Evolutionary conservation across 495 filamentous ascomycete species (phyloP).

Genomic region (Penicillium odoratum): DNA sequence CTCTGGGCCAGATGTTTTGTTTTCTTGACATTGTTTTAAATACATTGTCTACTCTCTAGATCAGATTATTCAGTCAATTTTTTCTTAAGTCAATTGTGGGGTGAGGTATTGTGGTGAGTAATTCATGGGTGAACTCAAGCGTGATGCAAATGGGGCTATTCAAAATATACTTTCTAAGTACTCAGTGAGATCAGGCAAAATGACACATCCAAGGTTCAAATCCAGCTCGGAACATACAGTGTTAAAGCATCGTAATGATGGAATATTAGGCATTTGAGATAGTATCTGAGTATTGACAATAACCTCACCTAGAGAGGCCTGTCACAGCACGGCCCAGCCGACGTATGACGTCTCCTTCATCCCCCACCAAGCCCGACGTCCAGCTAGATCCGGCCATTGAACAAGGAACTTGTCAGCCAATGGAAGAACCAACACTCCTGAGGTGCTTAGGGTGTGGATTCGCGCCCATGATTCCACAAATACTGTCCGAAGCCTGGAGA

Average conservation of each 20-base stretch:
- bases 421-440: slow-evolving; percentile 67
- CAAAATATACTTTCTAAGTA: too few species aligned
- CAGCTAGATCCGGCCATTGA: slow-evolving; percentile 65
- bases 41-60: too few species aligned
- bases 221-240: background rate
- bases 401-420: slow-evolving; percentile 72
- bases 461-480: slow-evolving; percentile 94
- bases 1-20: too few species aligned
- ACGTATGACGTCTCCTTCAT: slow-evolving; percentile 46
- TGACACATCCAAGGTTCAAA: background rate
- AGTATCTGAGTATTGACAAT: background rate
- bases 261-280: background rate
- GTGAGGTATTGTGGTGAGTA: too few species aligned
- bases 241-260: background rate
- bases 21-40: too few species aligned
- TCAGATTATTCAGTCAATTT: too few species aligned
- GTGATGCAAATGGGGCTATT: background rate
- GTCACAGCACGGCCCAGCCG: slow-evolving; percentile 48
- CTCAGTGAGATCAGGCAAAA: background rate
- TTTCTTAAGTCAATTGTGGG: too few species aligned
- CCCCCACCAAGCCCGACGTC: slow-evolving; percentile 42
- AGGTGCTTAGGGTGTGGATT: slow-evolving; percentile 74
- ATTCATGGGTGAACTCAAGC: background rate
- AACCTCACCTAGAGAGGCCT: too few species aligned
- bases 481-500: slow-evolving; percentile 63